Evolutionary conservation across 495 filamentous ascomycete genomes (phyloP), one percentile per base, ranked within the genome.

Genomic region (Daldinia childiae): DNA sequence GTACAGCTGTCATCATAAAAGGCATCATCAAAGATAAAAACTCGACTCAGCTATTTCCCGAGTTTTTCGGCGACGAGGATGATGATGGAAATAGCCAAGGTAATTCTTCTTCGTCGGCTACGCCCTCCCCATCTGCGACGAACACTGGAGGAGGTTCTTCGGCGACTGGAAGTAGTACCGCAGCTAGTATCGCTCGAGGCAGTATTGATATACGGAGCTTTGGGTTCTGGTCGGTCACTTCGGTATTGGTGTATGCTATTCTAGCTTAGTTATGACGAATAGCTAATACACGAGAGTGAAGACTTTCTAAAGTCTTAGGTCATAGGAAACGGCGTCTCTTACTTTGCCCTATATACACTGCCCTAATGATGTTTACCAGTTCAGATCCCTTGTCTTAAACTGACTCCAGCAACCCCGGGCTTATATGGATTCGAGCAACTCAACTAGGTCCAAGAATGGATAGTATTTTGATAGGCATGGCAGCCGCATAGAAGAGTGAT

Each of bases 401-500:
- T 11, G 5, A 48, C 2, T 24, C 43, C 19, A 26, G 8, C 19
- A 21, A 48, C 21, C 17, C 8, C 19, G 1, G 9, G 8, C 21
- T 21, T 12, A 21, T 48, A 48, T 19, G 14, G 11, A 11, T 48
- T n/a, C 21, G 0, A 12, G 43, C 43, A 24, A 1, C 21, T 52
- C 29, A 54, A 7, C 27, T 2, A 29, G 24, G 24, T 2, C 50
- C 12, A 54, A 64, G 67, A 14, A 80, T 76, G 21, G 64, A 64
- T 29, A 81, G 58, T 11, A 82, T 85, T 32, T 74, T 77, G 21
- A 89, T 87, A 0, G 87, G 85, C 8, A 86, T 81, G 15, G 73
- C 76, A 0, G 83, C 85, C 27, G 84, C 80, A 68, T 89, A 84
- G 68, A 89, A 90, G 68, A 89, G 87, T 1, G 87, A 84, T 4